Evolutionary conservation across 768 basidiomycete genomes (phyloP).

Genomic region (Pleurotus djamor): DNA sequence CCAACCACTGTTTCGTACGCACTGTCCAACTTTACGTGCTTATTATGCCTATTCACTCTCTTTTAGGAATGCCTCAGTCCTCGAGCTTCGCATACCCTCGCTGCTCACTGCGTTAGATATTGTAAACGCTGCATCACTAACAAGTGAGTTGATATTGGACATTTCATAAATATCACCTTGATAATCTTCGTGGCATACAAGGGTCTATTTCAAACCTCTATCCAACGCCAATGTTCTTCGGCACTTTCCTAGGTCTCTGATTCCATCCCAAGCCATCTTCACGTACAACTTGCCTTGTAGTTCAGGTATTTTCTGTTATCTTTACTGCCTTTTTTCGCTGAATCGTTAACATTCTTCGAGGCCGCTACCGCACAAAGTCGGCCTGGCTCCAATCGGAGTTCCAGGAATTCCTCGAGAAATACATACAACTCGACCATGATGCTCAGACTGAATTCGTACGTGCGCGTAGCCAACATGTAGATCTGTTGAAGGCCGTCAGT

Average conservation of each 20-base stretch:
- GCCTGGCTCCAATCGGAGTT: neutral
- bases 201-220: neutral
- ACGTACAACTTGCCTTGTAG: no score
- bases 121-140: neutral
- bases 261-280: neutral
- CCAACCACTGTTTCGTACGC: neutral
- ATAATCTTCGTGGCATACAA: neutral
- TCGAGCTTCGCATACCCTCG: slow-evolving; percentile 1
- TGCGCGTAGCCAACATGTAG: neutral
- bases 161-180: neutral
- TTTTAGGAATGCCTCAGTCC: neutral
- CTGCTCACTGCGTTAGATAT: neutral
- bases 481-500: neutral
- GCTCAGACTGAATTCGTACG: neutral
- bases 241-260: neutral
- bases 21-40: neutral
- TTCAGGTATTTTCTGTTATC: no score
- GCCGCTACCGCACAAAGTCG: neutral
- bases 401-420: neutral
- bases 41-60: neutral
- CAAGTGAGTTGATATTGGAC: neutral
- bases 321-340: neutral
- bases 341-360: neutral
- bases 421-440: no score
- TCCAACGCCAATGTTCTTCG: neutral